Evolutionary conservation across 2,329 filamentous ascomycete genomes (phyloP).

Genomic region (Cladophialophora bantiana): DNA sequence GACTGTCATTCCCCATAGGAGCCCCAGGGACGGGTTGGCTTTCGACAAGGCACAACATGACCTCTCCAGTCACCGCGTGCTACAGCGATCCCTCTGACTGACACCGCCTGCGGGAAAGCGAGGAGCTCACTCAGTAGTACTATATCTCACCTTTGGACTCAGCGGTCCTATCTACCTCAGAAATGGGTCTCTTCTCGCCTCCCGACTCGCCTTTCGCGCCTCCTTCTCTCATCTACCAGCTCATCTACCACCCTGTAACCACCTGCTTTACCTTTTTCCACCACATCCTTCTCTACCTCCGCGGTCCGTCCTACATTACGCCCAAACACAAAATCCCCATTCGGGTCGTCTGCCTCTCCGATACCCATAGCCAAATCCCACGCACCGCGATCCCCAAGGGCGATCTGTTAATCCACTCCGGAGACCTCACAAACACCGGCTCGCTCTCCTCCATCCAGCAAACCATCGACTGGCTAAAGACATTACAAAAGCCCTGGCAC

Average conservation of each 20-base stretch:
- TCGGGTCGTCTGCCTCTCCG: slow-evolving; percentile 84
- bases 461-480: slow-evolving; percentile 82
- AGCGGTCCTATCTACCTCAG: not conserved
- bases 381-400: slow-evolving; percentile 63
- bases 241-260: slow-evolving; percentile 73
- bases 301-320: slow-evolving; percentile 68
- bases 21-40: not conserved
- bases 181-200: slow-evolving; percentile 31
- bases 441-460: slow-evolving; percentile 75
- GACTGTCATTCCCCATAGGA: not conserved
- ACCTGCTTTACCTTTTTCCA: slow-evolving; percentile 69
- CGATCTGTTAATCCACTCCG: slow-evolving; percentile 87
- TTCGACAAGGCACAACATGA: slow-evolving; percentile 6
- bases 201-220: slow-evolving; percentile 55
- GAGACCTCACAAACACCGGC: slow-evolving; percentile 80
- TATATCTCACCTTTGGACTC: not conserved
- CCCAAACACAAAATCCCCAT: slow-evolving; percentile 64
- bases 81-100: not conserved
- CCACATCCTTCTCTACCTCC: slow-evolving; percentile 69
- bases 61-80: not conserved
- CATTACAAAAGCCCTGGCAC: slow-evolving; percentile 52
- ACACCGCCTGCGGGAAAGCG: not conserved
- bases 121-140: not conserved
- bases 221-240: slow-evolving; percentile 63
- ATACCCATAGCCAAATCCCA: slow-evolving; percentile 76